Evolutionary conservation across 441 rosid genomes (phyloP).

Genomic region (Heliophila coronopifolia): DNA sequence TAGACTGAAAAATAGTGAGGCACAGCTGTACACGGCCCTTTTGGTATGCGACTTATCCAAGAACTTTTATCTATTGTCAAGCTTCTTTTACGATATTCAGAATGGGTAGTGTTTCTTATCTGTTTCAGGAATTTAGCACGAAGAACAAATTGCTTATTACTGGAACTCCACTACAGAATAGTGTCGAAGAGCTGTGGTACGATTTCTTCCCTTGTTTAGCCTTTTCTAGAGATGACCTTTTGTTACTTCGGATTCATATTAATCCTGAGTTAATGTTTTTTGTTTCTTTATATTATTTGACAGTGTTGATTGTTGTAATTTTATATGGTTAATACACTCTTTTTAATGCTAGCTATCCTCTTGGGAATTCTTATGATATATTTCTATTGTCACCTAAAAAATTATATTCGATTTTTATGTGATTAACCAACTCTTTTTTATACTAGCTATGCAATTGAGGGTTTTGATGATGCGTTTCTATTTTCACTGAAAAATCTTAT

Average conservation of each 20-base stretch:
- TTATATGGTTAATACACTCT: not conserved
- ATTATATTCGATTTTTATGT: too few relatives aligned
- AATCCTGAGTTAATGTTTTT: not conserved
- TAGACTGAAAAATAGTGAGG: conserved; percentile 96
- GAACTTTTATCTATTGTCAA: conserved; percentile 1
- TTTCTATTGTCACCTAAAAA: not conserved
- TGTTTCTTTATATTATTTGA: not conserved
- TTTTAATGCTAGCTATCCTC: conserved; percentile 2
- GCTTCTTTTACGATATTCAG: conserved; percentile 1
- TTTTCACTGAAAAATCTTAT: not conserved
- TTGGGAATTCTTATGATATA: conserved; percentile 8
- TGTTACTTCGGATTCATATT: not conserved
- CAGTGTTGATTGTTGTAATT: conserved; percentile 3
- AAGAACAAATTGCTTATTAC: conserved; percentile 97
- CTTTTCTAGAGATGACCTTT: not conserved
- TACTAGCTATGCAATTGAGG: conserved; percentile 10
- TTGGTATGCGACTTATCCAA: conserved; percentile 40
- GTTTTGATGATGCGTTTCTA: conserved; percentile 2
- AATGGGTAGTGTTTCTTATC: conserved; percentile 16
- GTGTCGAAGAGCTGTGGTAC: conserved; percentile 98
- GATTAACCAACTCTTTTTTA: not conserved
- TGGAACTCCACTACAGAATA: conserved; percentile 98
- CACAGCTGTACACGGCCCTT: conserved; percentile 93
- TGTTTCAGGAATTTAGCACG: conserved; percentile 85
- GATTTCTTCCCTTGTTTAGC: conserved; percentile 14